Evolutionary conservation across 2,329 filamentous ascomycete species (phyloP), one percentile per base, ranked within the genome.

Genomic region (Neofusicoccum cordaticola): DNA sequence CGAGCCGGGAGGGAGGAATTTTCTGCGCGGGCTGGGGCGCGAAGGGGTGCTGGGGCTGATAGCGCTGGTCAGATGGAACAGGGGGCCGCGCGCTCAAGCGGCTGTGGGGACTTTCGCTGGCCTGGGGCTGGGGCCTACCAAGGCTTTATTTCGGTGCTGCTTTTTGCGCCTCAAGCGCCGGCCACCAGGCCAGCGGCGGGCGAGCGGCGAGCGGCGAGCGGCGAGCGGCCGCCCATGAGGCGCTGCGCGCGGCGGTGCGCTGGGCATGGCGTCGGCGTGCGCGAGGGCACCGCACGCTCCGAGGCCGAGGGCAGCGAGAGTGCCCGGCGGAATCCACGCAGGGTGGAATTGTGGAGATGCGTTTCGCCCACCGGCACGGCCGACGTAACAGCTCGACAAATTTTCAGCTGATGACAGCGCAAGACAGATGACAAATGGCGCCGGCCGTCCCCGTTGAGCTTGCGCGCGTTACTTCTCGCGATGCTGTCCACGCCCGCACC

Each of bases 1-100:
- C 41, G 51, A 57, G 62, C 50, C 51, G 62, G 47, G 48, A 42
- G 63, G 63, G 52, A 60, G 52, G 63, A 64, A 60, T 64, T 64
- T 64, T 64, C 53, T 63, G 61, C 47, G 47, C 31, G 47, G 39
- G 60, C 51, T 64, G 51, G 44, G 62, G 51, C 47, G 50, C 37
- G 48, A 47, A 37, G 50, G 52, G 35, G 42, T 35, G 19, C 51
- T 44, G 52, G 45, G 45, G 52, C 63, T 57, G 51, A 64, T 53
- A 56, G 34, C 39, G 62, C 50, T 41, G 50, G 62, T 44, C 37
- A 34, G 37, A 52, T n/a, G 45, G 60, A 52, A 44, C 47, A 52
- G 41, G 37, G 51, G 50, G 51, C 41, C 51, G 51, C 51, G 50
- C 52, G 52, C 52, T 44, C n/a, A 48, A 56, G 52, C 52, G 52